Percentiles rank a stretch among this genome's conserved stretches.
These are phyloP conservation scores for Lunularia cruciata DNA, from an alignment of 225 moss, liverwort and hornwort genomes.

Conservation along the genomic window DNA sequence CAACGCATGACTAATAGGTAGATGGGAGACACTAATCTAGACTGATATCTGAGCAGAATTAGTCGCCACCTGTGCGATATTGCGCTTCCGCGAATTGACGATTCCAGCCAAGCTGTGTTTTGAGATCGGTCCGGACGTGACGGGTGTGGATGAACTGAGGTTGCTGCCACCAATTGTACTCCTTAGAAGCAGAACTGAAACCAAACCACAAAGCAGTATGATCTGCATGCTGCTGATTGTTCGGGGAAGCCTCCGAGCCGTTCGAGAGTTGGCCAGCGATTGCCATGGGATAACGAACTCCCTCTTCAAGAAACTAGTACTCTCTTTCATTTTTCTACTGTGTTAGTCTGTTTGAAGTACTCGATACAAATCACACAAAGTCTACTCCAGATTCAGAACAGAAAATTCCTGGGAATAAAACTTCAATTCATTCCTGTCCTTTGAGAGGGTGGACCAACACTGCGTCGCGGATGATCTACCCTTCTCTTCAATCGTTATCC, in stretches of 20 bases:
- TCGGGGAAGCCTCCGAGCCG: constrained; percentile 23
- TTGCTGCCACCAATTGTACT: constrained; percentile 24
- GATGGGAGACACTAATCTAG: too few species aligned
- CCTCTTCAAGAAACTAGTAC: constrained; percentile 2
- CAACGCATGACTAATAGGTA: too few species aligned
- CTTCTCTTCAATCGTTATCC: not conserved
- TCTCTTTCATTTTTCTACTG: constrained; percentile 2
- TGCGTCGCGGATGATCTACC: not conserved
- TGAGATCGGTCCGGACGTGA: not conserved
- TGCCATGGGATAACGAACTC: constrained; percentile 6
- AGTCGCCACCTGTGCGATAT: constrained; percentile 35
- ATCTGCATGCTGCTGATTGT: constrained; percentile 38
- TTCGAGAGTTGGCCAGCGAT: not conserved
- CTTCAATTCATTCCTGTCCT: not conserved
- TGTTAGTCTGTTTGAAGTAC: not conserved
- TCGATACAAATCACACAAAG: too few species aligned
- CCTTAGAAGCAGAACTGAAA: constrained; percentile 34
- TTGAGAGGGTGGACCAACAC: not conserved
- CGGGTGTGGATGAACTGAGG: not conserved
- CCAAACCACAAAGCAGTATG: constrained; percentile 26
- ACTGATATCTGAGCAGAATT: too few species aligned
- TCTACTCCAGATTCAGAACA: too few species aligned
- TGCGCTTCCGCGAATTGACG: constrained; percentile 33
- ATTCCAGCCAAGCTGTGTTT: not conserved
- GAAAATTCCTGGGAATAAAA: too few species aligned